Base-by-base conservation (phyloP, 164 flowering plant genomes). In the Litsea cubeba region DNA sequence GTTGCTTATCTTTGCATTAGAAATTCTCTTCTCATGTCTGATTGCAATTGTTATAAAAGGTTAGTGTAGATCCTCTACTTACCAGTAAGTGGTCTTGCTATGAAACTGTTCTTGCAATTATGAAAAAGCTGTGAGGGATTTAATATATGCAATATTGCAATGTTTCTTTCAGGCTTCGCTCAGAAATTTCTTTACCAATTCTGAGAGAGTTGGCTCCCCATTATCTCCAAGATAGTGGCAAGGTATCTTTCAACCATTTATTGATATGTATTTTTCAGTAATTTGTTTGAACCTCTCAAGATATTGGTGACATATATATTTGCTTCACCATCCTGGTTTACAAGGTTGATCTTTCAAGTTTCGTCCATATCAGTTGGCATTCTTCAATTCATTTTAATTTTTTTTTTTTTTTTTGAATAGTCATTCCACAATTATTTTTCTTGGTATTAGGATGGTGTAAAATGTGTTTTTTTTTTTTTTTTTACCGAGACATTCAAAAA, bases 141-240 rank as follows among this genome's bases (percentile, higher is more conserved):
- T 72, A 66, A 69, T 40, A 40, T 8, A 40, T 40, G 46, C 46
- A 40, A 40, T 40, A 72, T 32, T 40, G 63, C 70, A 22, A 80
- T 69, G 24, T 76, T 76, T 69, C 46, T 7, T 68, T 70, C 90
- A 95, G 99, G 89, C 80, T 85, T 80, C 89, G 87, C 71, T 92
- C 98, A 65, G 99, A 95, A 77, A 89, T 95, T 67, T 85, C 92
- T 62, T 82, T 95, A 68, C 98, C 99, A 65, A 83, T 95, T 11
- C 85, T 93, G 94, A 90, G 80, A 82, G 98, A 95, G 81, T 86
- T 95, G 78, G 87, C 89, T 79, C 98, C 99, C 23, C 98, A 95
- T 73, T 95, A 95, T 82, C 93, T 95, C 60, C 99, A 93, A 84
- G 98, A 93, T 60, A 76, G 84, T 67, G 83, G 78, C 70, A 93